These are phyloP conservation scores for Papiliotrema flavescens DNA, from an alignment of 1,284 basidiomycete species.

Conservation along the genomic window DNA sequence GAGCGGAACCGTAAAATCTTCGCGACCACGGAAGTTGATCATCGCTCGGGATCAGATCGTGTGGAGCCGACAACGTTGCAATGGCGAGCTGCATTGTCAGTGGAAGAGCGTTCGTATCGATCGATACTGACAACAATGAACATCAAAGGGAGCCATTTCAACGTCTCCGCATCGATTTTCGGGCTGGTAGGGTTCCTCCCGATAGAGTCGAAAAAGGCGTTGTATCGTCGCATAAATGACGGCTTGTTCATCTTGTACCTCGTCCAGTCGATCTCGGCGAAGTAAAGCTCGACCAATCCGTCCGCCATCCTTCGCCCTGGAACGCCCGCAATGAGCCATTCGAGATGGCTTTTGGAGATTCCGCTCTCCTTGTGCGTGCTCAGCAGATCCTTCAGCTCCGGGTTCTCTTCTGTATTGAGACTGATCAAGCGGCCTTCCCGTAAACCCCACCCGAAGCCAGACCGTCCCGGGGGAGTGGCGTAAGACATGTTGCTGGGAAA, in stretches of 20 bases:
- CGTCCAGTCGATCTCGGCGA: slow-evolving; percentile 45
- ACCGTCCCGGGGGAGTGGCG: slow-evolving; percentile 30
- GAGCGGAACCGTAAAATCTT: slow-evolving; percentile 47
- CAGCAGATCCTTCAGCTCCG: slow-evolving; percentile 43
- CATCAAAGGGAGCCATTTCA: slow-evolving; percentile 50
- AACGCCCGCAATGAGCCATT: slow-evolving; percentile 47
- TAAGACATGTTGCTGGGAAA: slow-evolving; percentile 39
- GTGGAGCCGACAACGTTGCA: slow-evolving; percentile 46
- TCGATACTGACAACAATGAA: slow-evolving; percentile 47
- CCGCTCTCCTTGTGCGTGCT: slow-evolving; percentile 48
- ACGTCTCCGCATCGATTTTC: slow-evolving; percentile 45
- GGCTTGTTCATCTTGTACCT: slow-evolving; percentile 50
- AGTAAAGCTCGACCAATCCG: slow-evolving; percentile 48
- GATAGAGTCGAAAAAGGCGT: slow-evolving; percentile 47
- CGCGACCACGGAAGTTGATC: slow-evolving; percentile 47
- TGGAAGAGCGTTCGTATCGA: neutral
- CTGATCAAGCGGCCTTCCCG: slow-evolving; percentile 42
- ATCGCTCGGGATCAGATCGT: slow-evolving; percentile 43
- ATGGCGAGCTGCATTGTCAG: slow-evolving; percentile 45
- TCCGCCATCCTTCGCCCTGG: slow-evolving; percentile 47
- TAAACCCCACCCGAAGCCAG: slow-evolving; percentile 44
- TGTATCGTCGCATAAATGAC: slow-evolving; percentile 45
- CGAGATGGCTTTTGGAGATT: slow-evolving; percentile 45
- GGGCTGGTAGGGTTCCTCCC: slow-evolving; percentile 44
- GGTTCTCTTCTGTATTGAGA: slow-evolving; percentile 36